A percentile compares a stretch with the other conserved stretches of the same genome.
Evolutionary conservation across 495 filamentous ascomycete species (phyloP).

Genomic region (Glonium stellatum): DNA sequence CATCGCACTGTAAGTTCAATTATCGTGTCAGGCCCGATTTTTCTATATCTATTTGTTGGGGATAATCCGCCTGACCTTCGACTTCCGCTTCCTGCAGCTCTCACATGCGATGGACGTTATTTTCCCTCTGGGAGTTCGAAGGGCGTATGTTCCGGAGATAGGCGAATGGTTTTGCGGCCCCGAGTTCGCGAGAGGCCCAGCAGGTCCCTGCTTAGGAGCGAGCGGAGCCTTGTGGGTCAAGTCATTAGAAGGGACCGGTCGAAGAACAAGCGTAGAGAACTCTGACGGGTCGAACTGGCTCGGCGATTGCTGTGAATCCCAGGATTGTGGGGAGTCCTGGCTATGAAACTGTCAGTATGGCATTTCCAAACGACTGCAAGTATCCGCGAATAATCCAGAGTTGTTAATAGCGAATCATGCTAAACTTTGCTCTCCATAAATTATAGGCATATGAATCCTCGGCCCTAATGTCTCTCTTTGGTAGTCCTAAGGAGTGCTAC

Average conservation of each 20-base stretch:
- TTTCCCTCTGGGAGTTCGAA: slow-evolving; percentile 24
- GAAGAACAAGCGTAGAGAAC: slow-evolving; percentile 1
- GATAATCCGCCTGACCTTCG: slow-evolving; percentile 13
- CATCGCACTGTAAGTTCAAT: slow-evolving; percentile 15
- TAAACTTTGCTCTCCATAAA: too few species aligned
- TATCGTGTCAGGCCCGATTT: not conserved
- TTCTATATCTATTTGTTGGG: not conserved
- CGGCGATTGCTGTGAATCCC: slow-evolving; percentile 3
- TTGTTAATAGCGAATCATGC: too few species aligned
- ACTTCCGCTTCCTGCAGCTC: slow-evolving; percentile 23
- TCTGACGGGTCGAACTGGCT: slow-evolving; percentile 11
- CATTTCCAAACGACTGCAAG: not conserved
- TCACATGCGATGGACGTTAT: slow-evolving; percentile 27
- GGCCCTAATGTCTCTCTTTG: too few species aligned
- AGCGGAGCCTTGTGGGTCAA: slow-evolving; percentile 16
- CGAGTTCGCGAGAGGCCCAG: slow-evolving; percentile 10
- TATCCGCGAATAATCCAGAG: too few species aligned
- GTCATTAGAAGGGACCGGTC: not conserved
- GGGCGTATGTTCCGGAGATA: slow-evolving; percentile 23
- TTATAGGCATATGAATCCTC: too few species aligned
- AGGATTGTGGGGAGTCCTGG: slow-evolving; percentile 3
- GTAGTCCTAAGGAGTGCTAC: too few species aligned
- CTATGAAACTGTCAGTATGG: slow-evolving; percentile 11
- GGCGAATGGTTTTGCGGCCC: slow-evolving; percentile 22
- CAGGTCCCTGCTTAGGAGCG: slow-evolving; percentile 26